Base-by-base conservation (phyloP, 1,284 basidiomycete genomes). In the Marasmius fiardii region DNA sequence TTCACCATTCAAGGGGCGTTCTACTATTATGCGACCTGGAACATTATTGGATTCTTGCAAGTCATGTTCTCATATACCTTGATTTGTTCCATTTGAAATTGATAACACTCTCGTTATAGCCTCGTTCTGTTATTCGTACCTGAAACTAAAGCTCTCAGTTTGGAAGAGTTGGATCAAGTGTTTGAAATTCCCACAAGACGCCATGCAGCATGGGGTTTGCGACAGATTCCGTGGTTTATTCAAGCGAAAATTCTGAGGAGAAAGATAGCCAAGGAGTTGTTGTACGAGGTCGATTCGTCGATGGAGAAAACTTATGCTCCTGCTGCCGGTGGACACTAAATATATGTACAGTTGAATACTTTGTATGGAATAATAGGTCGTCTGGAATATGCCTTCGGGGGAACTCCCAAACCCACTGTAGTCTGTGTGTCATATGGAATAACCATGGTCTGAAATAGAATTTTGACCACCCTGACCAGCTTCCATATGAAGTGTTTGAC, bases 101-200 rank as follows among this genome's bases (percentile, higher is more conserved):
- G 12, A 2, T 1, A 18, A 3, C 8, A 24, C n/a, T 24, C 26
- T 16, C 21, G 11, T 16, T 24, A 24, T 47, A 39, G 33, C 34
- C 12, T 41, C 12, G 51, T n/a, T 3, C 35, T 52, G 6, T 18
- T 37, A 10, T 52, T 52, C 21, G 34, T 52, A 18, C 51, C 53
- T 2, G 53, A 54, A 45, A 54, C 53, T 20, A 54, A 54, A 39
- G 53, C 21, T 35, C 34, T 54, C 3, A 48, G 43, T 12, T 37
- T 54, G 23, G 53, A 54, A n/a, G 53, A 54, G 35, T 49, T 54
- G 18, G 53, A 54, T 20, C 43, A 44, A n/a, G 53, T 54, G 12
- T 54, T 54, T 23, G 43, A 43, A n/a, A 43, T 54, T 23, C 51
- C 51, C 7, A 52, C 51, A 10, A 12, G 37, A 16, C 33, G n/a